Percentiles rank a stretch among this genome's conserved stretches.
Conservation (phyloP, 306 rosid species). For the Cicer cuneatum region DNA sequence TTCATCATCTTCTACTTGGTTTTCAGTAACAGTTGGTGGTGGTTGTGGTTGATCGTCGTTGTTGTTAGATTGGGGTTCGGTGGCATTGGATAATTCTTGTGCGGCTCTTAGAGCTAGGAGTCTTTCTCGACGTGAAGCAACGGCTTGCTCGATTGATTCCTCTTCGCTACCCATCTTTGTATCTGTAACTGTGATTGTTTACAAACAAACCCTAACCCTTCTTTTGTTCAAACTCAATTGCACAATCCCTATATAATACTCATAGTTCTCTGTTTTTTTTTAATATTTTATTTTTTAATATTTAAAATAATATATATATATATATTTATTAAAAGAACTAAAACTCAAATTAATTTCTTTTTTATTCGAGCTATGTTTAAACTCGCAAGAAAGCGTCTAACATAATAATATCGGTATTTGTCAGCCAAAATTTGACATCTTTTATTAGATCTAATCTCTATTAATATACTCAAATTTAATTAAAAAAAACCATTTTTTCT, state of each 20-base stretch:
- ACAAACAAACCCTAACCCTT: slow-evolving; percentile 33
- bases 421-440: no score
- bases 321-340: no score
- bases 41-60: slow-evolving; percentile 29
- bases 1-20: neutral
- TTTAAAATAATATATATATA: no score
- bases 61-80: slow-evolving; percentile 45
- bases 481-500: no score
- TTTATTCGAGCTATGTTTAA: no score
- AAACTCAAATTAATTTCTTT: no score
- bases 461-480: no score
- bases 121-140: slow-evolving; percentile 79
- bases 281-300: no score
- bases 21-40: neutral
- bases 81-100: slow-evolving; percentile 61
- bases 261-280: no score
- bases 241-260: neutral
- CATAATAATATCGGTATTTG: no score
- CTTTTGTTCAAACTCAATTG: neutral
- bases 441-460: no score
- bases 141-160: slow-evolving; percentile 70
- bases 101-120: slow-evolving; percentile 80
- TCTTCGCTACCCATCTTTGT: slow-evolving; percentile 63
- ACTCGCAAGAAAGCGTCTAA: no score
- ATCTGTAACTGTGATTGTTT: neutral